Evolutionary conservation across 495 filamentous ascomycete species (phyloP), one percentile per base, ranked within the genome.

Genomic region (Staphylotrichum longicolle): DNA sequence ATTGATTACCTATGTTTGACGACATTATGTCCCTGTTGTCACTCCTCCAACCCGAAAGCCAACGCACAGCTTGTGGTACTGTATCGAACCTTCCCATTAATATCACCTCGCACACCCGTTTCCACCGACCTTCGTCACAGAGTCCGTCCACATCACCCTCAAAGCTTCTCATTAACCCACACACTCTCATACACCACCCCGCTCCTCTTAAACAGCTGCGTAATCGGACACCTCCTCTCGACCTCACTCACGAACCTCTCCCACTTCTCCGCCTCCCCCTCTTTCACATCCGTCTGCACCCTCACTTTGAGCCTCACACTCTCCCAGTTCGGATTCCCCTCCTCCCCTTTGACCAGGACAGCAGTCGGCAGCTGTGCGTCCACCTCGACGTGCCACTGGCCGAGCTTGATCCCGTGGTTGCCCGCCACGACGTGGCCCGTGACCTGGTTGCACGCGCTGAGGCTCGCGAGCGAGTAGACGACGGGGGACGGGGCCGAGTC

Each of bases 381-480:
- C 15, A 71, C 66, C 20, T 15, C 58, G 9, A 71, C 62, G 4
- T 60, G 12, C 66, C 68, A 71, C 39, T 60, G 11, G 4, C 68
- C 68, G 9, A 68, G 39, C 45, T 42, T 41, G 50, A 68, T 66
- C 33, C 66, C 68, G 37, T 63, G 65, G 35, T 68, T 61, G 33
- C 50, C 45, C 4, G 68, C 68, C 0, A 70, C 68, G 5, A 68
- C 61, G 39, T 32, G 30, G 5, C 68, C 68, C 15, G 68, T 68
- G 5, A 70, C 68, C 39, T 70, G 68, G 61, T 64, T 70, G 66
- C 68, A 70, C 7, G 68, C 61, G 54, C 63, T 60, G 20, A 70
- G 68, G 48, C 60, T 63, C 9, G 68, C 68, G n/a, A 70, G 63
- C 7, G 58, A 56, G 57, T 70, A 68, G 9, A 66, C 61, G 27